These are phyloP conservation scores for Ascochyta viciae-villosae DNA, from an alignment of 2,329 filamentous ascomycete genomes.

Conservation along the genomic window DNA sequence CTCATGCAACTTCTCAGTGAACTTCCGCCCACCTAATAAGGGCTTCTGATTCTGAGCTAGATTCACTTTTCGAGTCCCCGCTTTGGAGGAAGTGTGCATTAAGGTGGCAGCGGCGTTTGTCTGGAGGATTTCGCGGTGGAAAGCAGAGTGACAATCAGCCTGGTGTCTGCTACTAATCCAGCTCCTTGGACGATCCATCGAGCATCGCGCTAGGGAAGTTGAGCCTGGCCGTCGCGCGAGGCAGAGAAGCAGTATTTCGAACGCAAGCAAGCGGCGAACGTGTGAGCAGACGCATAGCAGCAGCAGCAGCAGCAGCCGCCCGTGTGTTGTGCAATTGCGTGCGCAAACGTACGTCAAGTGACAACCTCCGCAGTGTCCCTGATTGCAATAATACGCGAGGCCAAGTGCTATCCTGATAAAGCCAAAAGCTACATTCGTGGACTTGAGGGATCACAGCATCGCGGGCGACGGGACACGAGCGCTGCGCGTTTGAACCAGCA, in stretches of 20 bases:
- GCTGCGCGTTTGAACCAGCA: conserved; percentile 32
- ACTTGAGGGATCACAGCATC: conserved; percentile 37
- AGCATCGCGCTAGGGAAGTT: conserved; percentile 30
- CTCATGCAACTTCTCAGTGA: conserved; percentile 48
- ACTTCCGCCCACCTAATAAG: conserved; percentile 48
- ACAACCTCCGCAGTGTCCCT: conserved; percentile 41
- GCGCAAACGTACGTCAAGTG: conserved; percentile 46
- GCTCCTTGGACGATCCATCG: conserved; percentile 33
- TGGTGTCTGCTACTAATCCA: conserved; percentile 46
- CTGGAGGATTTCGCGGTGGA: conserved; percentile 33
- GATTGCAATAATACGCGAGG: conserved; percentile 43
- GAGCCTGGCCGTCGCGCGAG: conserved; percentile 32
- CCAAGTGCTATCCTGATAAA: conserved; percentile 40
- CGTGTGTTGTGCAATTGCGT: conserved; percentile 42
- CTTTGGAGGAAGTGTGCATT: conserved; percentile 42
- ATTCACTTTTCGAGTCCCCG: conserved; percentile 40
- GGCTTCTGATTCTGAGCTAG: conserved; percentile 48
- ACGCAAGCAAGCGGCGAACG: conserved; percentile 24
- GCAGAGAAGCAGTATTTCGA: conserved; percentile 28
- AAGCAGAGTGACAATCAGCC: conserved; percentile 42
- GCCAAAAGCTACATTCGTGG: conserved; percentile 40
- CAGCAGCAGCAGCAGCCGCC: conserved; percentile 18
- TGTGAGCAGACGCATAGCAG: conserved; percentile 11
- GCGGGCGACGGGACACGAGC: conserved; percentile 36
- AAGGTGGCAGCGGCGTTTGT: conserved; percentile 42